Base-by-base conservation (phyloP, 1,139 yeast species). In the Sugiyamaella castrensis region DNA sequence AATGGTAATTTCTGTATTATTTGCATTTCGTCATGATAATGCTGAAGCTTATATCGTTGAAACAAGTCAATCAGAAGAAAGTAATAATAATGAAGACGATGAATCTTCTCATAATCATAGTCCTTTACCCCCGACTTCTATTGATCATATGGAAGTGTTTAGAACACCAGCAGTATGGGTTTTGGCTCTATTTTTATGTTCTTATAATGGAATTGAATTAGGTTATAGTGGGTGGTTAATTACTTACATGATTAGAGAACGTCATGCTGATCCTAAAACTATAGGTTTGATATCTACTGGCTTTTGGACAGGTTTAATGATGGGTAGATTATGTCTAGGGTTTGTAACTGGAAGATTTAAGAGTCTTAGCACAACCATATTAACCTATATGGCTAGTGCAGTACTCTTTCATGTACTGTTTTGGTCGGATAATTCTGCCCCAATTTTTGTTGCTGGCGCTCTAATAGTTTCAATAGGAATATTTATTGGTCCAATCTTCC, bases 401-500 rank as follows among this genome's bases (percentile, higher is more conserved):
- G 35, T 65, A 12, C 54, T 51, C 2, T 54, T 57, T 40, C 60
- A 59, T 28, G 41, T 55, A 12, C 40, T 59, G 11, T 64, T 63
- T 39, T 56, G 59, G 59, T 50, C 53, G 8, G 32, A 30, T 8
- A 15, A 29, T 2, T 31, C 34, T n/a, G 46, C 35, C 13, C 26
- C 48, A 8, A 42, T 53, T 16, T 39, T 41, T 35, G 26, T 53
- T n/a, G 35, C 53, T n/a, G 59, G 59, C 13, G 45, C 57, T 27
- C 53, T 59, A 27, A 78, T 82, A 1, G 77, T 82, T 47, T 35
- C 75, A 8, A 69, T 81, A 34, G 95, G 94, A 0, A 70, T 78
- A 33, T 79, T 81, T 54, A 80, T 84, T 26, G 95, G 95, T 0
- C 95, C 95, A 1, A 70, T 86, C 9, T 87, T 82, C 67, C 88